Evolutionary conservation across 331 rosid genomes (phyloP), one percentile per base, ranked within the genome.

Genomic region (Quercus phellos): DNA sequence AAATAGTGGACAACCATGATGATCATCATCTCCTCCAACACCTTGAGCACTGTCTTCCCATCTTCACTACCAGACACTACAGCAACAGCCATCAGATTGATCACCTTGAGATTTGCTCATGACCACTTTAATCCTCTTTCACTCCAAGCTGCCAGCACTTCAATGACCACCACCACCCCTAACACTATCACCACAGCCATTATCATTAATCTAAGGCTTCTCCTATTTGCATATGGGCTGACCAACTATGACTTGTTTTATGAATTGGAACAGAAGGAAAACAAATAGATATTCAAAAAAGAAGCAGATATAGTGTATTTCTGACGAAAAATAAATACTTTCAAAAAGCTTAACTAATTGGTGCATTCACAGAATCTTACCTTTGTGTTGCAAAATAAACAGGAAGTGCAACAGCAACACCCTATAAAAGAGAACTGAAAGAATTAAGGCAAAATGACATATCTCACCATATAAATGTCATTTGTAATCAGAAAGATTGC

Each of bases 361-460:
- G 78, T 29, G 70, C 53, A 64, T 53, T 46, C 43, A 70, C 72
- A 77, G 77, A 75, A 63, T 80, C 87, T 87, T 77, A 95, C 99
- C 97, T 93, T 84, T 95, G 88, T 30, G 99, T 95, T 16, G 98
- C 99, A 80, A 93, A 95, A 83, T 95, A 95, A 83, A 95, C 86
- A 79, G 98, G 99, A 83, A 95, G 99, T 4, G 99, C 99, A 79
- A 91, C 99, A 55, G 99, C 98, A 80, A 95, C 93, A 60, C 99
- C 99, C 99, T 93, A 78, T 27, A 88, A 88, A 68, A 59, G 3
- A 78, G 46, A 87, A 83, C 35, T 4, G 29, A 61, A 61, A 61
- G 17, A 66, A 58, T 17, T 2, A 34, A 7, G 6, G 26, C 42
- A 63, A 79, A 59, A 70, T 43, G 32, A 78, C 34, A 78, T 32